Percentiles rank a stretch among this genome's conserved stretches.
Evolutionary conservation across 1,139 yeast genomes (phyloP).

Genomic region (Arxiozyma telluris): DNA sequence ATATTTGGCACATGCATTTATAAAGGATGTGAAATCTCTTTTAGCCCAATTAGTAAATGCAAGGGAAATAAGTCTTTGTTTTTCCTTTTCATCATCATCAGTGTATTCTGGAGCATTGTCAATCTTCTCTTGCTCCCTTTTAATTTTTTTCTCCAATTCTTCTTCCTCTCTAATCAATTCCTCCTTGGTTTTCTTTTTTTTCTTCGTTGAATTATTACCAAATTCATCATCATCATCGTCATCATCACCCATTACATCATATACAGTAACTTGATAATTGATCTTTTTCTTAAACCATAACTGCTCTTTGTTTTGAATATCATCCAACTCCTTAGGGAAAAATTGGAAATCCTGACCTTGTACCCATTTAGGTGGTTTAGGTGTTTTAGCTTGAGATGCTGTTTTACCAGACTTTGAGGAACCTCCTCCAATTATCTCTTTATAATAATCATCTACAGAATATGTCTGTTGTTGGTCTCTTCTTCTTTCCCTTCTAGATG

Average conservation of each 20-base stretch:
- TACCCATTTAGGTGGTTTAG: slow-evolving; percentile 65
- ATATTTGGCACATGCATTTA: slow-evolving; percentile 70
- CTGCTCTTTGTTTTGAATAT: slow-evolving; percentile 68
- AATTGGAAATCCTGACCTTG: slow-evolving; percentile 84
- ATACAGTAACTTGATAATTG: slow-evolving; percentile 59
- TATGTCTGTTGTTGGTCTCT: slow-evolving; percentile 74
- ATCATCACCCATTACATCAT: slow-evolving; percentile 32
- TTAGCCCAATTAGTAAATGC: slow-evolving; percentile 80
- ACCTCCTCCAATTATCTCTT: slow-evolving; percentile 45
- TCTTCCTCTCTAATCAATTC: slow-evolving; percentile 13
- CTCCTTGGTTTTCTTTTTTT: slow-evolving; percentile 13
- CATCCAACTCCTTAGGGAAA: slow-evolving; percentile 57
- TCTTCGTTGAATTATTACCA: slow-evolving; percentile 19
- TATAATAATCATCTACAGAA: slow-evolving; percentile 79
- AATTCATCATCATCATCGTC: slow-evolving; percentile 30
- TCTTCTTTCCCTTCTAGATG: slow-evolving; percentile 83
- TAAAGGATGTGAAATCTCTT: slow-evolving; percentile 79
- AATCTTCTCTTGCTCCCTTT: slow-evolving; percentile 54
- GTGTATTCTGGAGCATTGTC: slow-evolving; percentile 65
- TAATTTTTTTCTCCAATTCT: slow-evolving; percentile 38
- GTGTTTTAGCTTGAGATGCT: slow-evolving; percentile 40
- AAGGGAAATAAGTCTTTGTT: slow-evolving; percentile 49
- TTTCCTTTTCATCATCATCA: slow-evolving; percentile 60
- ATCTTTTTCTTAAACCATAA: slow-evolving; percentile 64
- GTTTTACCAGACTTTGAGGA: slow-evolving; percentile 28